Percentiles rank a stretch among this genome's conserved stretches.
Evolutionary conservation across 2,329 filamentous ascomycete genomes (phyloP).

Genomic region (Diplodia scrobiculata): DNA sequence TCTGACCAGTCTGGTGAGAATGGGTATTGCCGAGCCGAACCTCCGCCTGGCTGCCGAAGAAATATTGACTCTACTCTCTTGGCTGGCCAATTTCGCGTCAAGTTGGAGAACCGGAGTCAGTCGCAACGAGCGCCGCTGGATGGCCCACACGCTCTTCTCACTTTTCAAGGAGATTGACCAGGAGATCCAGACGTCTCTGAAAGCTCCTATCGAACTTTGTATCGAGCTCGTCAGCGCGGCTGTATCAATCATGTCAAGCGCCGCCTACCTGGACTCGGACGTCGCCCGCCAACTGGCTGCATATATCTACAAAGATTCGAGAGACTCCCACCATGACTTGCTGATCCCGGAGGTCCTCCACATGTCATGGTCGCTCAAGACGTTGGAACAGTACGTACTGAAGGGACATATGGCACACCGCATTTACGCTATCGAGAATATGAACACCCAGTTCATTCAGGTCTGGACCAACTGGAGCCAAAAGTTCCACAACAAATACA

Average conservation of each 20-base stretch:
- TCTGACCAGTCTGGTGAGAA: slow-evolving; percentile 7
- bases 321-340: background rate
- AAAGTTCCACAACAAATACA: slow-evolving; percentile 34
- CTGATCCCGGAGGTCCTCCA: slow-evolving; percentile 54
- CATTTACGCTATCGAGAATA: slow-evolving; percentile 72
- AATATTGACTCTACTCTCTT: background rate
- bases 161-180: slow-evolving; percentile 21
- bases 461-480: slow-evolving; percentile 60
- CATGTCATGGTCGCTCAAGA: slow-evolving; percentile 68
- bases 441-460: slow-evolving; percentile 70
- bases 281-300: slow-evolving; percentile 3
- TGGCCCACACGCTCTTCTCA: background rate
- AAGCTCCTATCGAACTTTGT: slow-evolving; percentile 26
- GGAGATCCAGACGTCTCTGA: slow-evolving; percentile 10
- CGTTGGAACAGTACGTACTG: slow-evolving; percentile 71
- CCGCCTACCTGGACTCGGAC: slow-evolving; percentile 15
- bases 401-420: slow-evolving; percentile 90
- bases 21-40: slow-evolving; percentile 15
- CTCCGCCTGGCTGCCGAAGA: slow-evolving; percentile 16
- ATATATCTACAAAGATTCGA: slow-evolving; percentile 7
- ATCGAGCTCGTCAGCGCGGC: slow-evolving; percentile 10
- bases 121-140: slow-evolving; percentile 12
- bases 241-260: background rate
- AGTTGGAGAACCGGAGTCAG: background rate
- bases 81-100: background rate